A percentile compares a stretch with the other conserved stretches of the same genome.
These are phyloP conservation scores for Dactylellina cionopaga DNA, from an alignment of 2,329 filamentous ascomycete genomes.

Conservation along the genomic window DNA sequence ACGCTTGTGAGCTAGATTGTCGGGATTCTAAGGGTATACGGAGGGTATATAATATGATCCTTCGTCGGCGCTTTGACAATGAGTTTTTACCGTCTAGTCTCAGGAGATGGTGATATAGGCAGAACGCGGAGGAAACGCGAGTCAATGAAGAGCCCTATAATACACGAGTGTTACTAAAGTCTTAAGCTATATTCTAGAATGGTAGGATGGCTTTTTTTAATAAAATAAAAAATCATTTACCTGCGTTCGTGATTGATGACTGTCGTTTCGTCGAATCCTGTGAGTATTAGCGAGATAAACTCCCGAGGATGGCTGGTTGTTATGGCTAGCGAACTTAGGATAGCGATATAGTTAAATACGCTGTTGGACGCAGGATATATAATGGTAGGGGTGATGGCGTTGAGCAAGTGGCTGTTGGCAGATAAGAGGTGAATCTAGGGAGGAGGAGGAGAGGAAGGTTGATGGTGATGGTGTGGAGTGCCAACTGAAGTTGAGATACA, in stretches of 20 bases:
- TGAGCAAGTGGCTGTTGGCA: not conserved
- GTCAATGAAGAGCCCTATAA: not conserved
- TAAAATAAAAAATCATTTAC: not conserved
- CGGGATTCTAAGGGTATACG: not conserved
- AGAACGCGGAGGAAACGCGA: not conserved
- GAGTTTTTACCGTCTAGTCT: not conserved
- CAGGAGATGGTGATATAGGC: not conserved
- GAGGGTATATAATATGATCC: not conserved
- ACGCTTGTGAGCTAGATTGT: not conserved
- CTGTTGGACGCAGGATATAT: too few species aligned
- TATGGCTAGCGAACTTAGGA: not conserved
- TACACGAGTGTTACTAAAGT: not conserved
- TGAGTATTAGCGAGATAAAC: conserved; percentile 20
- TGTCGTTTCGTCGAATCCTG: conserved; percentile 8
- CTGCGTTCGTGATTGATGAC: not conserved
- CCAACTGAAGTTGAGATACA: not conserved
- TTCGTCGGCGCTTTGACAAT: not conserved
- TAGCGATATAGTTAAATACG: not conserved
- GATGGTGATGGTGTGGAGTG: not conserved
- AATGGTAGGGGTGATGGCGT: not conserved
- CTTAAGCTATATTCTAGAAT: too few species aligned
- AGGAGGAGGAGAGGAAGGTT: not conserved
- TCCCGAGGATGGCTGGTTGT: conserved; percentile 6
- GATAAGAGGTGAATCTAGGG: not conserved
- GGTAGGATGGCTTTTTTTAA: not conserved